Conservation (phyloP, 257 asterid genomes). For the Anisodus acutangulus region DNA sequence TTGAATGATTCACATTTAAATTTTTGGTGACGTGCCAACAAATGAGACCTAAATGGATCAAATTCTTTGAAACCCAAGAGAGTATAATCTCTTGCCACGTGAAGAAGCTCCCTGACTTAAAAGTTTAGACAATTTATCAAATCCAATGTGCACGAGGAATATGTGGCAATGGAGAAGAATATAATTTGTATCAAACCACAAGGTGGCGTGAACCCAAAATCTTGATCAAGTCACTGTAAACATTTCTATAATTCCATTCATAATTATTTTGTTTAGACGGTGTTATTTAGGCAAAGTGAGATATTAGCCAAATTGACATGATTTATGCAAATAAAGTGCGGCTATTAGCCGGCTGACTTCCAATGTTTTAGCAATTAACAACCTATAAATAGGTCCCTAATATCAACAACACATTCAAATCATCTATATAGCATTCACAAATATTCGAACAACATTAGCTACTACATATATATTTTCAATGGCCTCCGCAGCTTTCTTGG, state of each 20-base stretch:
- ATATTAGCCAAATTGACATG: background rate
- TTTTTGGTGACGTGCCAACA: background rate
- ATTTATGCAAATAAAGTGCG: background rate
- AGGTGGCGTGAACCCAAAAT: background rate
- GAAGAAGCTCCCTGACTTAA: too few species aligned
- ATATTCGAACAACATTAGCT: background rate
- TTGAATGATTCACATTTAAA: background rate
- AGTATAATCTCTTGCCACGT: too few species aligned
- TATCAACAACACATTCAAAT: slow-evolving; percentile 22
- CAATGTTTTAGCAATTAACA: background rate
- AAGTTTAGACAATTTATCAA: background rate
- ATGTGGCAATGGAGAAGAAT: background rate
- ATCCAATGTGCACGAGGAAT: background rate
- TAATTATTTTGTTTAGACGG: background rate
- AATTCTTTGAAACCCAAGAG: background rate
- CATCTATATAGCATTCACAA: background rate
- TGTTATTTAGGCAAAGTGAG: too few species aligned
- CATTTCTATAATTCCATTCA: background rate
- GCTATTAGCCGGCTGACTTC: background rate
- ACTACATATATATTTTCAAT: slow-evolving; percentile 2
- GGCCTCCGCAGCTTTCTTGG: slow-evolving; percentile 37
- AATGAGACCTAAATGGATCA: background rate
- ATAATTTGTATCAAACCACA: background rate
- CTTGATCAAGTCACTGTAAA: background rate
- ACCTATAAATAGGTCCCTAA: background rate